Evolutionary conservation across 305 asterid species (phyloP).

Genomic region (Fraxinus floribunda): DNA sequence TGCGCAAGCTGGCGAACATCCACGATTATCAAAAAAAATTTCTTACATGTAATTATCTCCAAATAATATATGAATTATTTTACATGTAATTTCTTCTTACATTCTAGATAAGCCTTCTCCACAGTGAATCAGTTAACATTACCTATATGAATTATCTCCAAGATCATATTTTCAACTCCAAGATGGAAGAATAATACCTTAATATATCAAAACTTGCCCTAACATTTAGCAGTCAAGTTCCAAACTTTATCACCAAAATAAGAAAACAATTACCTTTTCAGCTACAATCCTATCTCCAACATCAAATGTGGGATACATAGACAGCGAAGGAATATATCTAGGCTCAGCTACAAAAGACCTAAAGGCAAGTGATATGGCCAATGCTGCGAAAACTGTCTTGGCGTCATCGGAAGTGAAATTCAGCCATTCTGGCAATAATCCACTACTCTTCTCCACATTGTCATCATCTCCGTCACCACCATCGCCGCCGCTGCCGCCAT

Average conservation of each 20-base stretch:
- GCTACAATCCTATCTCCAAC: conserved; percentile 96
- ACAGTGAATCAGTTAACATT: not conserved
- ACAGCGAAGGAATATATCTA: conserved; percentile 86
- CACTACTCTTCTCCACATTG: conserved; percentile 39
- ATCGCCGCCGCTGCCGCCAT: conserved; percentile 46
- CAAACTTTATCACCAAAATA: not conserved
- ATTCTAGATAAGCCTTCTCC: not conserved
- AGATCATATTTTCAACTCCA: not conserved
- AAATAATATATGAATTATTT: not conserved
- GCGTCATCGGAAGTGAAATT: conserved; percentile 75
- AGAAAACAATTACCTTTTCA: conserved; percentile 63
- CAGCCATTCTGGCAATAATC: conserved; percentile 82
- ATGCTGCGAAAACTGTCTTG: conserved; percentile 72
- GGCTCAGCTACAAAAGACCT: conserved; percentile 98
- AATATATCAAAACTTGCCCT: not conserved
- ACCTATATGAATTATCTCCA: not conserved
- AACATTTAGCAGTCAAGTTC: not conserved
- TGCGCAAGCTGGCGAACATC: no score
- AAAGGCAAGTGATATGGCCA: conserved; percentile 81
- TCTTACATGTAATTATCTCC: not conserved
- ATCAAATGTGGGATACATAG: conserved; percentile 97
- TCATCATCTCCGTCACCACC: conserved; percentile 58
- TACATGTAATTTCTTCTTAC: not conserved
- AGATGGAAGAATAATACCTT: not conserved
- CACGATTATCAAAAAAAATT: no score